Evolutionary conservation across 805 yeast species (phyloP), one percentile per base, ranked within the genome.

Genomic region (Lipomyces orientalis): DNA sequence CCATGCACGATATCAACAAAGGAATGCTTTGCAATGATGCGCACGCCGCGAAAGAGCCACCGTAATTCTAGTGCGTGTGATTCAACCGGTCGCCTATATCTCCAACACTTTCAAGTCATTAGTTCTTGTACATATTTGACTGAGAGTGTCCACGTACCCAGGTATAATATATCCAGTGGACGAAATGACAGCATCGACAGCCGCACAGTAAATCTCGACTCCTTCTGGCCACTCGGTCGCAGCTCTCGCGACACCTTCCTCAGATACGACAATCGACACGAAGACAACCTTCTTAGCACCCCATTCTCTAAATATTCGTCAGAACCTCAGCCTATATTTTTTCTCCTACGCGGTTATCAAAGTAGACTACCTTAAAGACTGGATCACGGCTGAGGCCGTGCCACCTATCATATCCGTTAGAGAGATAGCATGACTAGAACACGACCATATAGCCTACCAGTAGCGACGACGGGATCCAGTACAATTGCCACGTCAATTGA

Each of bases 391-490:
- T 31, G 60, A 51, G 16, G 76, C 76, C 10, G 79, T 77, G 19
- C 79, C 78, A n/a, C 79, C 63, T 59, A 59, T 34, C 31, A 37
- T 5, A 34, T 29, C 19, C 9, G 43, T 57, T 33, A 57, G 59
- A 57, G 14, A 39, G 25, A 34, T 10, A 57, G 31, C 31, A 57
- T 56, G 7, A 16, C 22, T 54, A 10, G 19, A 22, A 57, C 22
- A 12, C 3, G 7, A 12, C 9, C 2, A 54, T 59, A 25, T 4
- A 29, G 9, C 33, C n/a, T 59, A 59, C 63, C 79, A n/a, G 79
- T 77, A 1, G 79, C 79, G 64, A 77, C 72, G 14, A 76, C 75
- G 29, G 79, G 79, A 55, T 77, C 79, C 16, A 77, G 60, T 34
- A 77, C 73, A 64, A 76, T 67, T 10, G 77, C 79, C 19, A 74